Evolutionary conservation across 305 asterid species (phyloP).

Genomic region (Solanum aculeatissimum): DNA sequence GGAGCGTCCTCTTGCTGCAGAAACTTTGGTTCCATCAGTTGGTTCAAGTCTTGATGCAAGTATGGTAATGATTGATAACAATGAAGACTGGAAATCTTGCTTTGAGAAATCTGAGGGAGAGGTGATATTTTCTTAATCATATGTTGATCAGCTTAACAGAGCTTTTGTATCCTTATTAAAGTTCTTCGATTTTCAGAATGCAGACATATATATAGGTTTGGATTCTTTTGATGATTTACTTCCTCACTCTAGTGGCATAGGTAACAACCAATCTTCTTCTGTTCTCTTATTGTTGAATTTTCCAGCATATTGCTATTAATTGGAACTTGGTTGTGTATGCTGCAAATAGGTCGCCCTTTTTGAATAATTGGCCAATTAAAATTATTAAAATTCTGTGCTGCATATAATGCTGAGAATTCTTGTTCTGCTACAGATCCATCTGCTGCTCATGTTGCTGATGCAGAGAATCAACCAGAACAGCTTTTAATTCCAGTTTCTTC

Average conservation of each 20-base stretch:
- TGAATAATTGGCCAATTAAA: neutral
- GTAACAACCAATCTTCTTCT: slow-evolving; percentile 20
- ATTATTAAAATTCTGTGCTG: neutral
- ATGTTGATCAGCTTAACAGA: neutral
- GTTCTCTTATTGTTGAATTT: neutral
- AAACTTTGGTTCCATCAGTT: slow-evolving; percentile 3
- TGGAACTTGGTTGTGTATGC: neutral
- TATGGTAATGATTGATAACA: slow-evolving; percentile 15
- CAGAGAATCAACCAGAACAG: slow-evolving; percentile 13
- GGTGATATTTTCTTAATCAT: slow-evolving; percentile 23
- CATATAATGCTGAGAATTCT: slow-evolving; percentile 12
- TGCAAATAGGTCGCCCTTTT: neutral
- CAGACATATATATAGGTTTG: slow-evolving; percentile 29
- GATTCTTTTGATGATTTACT: slow-evolving; percentile 35
- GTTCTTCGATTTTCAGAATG: slow-evolving; percentile 25
- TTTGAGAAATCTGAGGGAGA: slow-evolving; percentile 29
- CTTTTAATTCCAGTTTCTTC: slow-evolving; percentile 14
- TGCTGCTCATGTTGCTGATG: slow-evolving; percentile 4
- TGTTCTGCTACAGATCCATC: slow-evolving; percentile 24
- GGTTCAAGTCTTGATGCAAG: slow-evolving; percentile 22
- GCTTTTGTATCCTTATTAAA: neutral
- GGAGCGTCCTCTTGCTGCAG: slow-evolving; percentile 6
- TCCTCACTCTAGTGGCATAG: slow-evolving; percentile 21
- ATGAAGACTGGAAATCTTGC: slow-evolving; percentile 20
- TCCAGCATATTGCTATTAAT: neutral